Evolutionary conservation across 441 rosid species (phyloP), one percentile per base, ranked within the genome.

Genomic region (Euphorbia corollata): DNA sequence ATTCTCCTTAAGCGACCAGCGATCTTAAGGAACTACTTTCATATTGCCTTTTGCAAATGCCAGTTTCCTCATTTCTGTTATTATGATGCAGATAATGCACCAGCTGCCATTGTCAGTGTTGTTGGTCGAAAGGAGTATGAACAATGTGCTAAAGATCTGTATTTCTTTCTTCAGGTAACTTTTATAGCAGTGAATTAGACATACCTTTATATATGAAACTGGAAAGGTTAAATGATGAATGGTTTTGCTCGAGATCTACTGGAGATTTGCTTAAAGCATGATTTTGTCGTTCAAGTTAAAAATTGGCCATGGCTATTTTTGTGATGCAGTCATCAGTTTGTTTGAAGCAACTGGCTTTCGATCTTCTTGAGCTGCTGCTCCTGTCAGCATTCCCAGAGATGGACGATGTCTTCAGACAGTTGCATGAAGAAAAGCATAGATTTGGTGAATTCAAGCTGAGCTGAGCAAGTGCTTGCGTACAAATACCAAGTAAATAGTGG

Each of bases 101-200:
- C 99, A 2, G 85, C 90, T 36, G 67, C 93, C n/a, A 75, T 95
- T 60, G 92, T 88, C 16, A 74, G 97, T 39, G 92, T 95, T 64
- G 90, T 95, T 55, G 99, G 99, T 68, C 86, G 87, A 27, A 92
- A 80, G 82, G 98, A 95, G 78, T 95, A 95, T 59, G 92, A 88
- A 80, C 97, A 92, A 75, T 85, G 90, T 70, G 95, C 90, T 0
- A 88, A 83, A 81, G 99, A 95, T 74, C 87, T 95, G 62, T 95
- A 95, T 78, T 88, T 85, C 82, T 90, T 95, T 79, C 86, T 95
- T 72, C 99, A 95, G 96, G 99, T 90, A 84, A 72, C 63, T 66
- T 38, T 59, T 53, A 63, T 0, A 15, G 2, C 34, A 43, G 11
- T 36, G 9, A 36, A 36, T 34, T 36, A 5, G 19, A 63, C 45